A percentile compares a stretch with the other conserved stretches of the same genome.
Conservation (phyloP, 352 stramenopile species). For the Pythium monospermum region DNA sequence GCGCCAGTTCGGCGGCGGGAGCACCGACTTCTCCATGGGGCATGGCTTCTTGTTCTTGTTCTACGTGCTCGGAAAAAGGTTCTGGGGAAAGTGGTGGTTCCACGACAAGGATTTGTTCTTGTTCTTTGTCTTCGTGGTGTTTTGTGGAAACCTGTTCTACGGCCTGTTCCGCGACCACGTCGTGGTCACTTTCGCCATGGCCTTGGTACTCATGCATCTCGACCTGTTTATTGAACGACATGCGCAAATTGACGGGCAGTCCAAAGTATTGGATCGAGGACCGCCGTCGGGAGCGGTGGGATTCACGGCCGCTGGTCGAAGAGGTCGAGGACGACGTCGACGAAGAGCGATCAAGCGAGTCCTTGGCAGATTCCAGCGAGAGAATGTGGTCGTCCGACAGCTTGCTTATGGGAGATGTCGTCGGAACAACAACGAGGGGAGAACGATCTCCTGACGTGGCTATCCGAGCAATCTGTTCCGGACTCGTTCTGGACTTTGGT, state of each 20-base stretch:
- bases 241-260: conserved; percentile 18
- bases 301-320: conserved; percentile 12
- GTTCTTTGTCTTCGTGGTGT: background rate
- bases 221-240: conserved; percentile 16
- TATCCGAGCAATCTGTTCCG: background rate
- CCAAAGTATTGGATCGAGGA: conserved; percentile 31
- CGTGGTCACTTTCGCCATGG: conserved; percentile 13
- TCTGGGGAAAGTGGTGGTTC: background rate
- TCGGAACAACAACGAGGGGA: background rate
- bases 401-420: background rate
- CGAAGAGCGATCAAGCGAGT: conserved; percentile 2
- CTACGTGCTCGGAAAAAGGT: too few species aligned
- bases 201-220: conserved; percentile 24
- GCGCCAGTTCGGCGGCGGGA: conserved; percentile 42
- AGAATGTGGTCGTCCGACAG: conserved; percentile 5
- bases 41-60: conserved; percentile 9
- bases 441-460: background rate
- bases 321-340: conserved; percentile 13
- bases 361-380: conserved; percentile 2
- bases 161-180: background rate
- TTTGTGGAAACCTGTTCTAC: conserved; percentile 6
- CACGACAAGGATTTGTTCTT: background rate
- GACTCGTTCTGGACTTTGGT: too few species aligned
- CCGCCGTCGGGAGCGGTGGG: conserved; percentile 14
- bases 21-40: conserved; percentile 26